Base-by-base conservation (phyloP, 1,139 yeast genomes). In the Eremothecium gossypii region DNA sequence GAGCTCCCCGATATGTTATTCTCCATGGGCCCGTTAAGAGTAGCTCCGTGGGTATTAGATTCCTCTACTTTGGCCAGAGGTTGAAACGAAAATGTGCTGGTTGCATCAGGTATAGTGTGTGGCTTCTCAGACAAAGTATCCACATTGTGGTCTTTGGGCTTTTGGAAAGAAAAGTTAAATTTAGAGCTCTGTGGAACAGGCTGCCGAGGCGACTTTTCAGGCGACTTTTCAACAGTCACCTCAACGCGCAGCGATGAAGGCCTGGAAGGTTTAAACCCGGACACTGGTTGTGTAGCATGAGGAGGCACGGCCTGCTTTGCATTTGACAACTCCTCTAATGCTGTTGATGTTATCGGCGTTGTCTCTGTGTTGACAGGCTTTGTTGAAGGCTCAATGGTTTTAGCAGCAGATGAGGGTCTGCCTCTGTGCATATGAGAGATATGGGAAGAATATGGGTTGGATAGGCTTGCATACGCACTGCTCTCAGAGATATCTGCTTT, bases 401-500 rank as follows among this genome's bases (percentile, higher is more conserved):
- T 52, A 32, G 52, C 36, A 3, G 49, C 48, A 17, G 23, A 17
- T 17, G 23, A 17, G 23, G 23, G 23, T 36, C 47, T 49, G 44
- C 54, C 51, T 41, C 57, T 61, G 37, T 53, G 54, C 13, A 57
- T 47, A 26, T 48, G 44, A n/a, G 50, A 44, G 4, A 52, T 46
- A 44, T 50, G 58, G 2, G 67, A 53, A 2, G 77, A 65, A 55
- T 76, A 77, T 1, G 83, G 83, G 49, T 77, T 77, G n/a, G 37
- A 34, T 7, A 34, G 11, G 4, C 29, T 29, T 6, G 77, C 66
- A 45, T 72, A 69, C 36, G 65, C 65, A 42, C 65, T 59, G 10
- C 60, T 41, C 27, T 53, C 51, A 20, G 34, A 14, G 2, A 8
- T 28, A 4, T 40, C 40, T 8, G 46, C 37, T 28, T 44, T 39